These are phyloP conservation scores for Chondrostereum purpureum DNA, from an alignment of 1,284 basidiomycete genomes.

Conservation along the genomic window DNA sequence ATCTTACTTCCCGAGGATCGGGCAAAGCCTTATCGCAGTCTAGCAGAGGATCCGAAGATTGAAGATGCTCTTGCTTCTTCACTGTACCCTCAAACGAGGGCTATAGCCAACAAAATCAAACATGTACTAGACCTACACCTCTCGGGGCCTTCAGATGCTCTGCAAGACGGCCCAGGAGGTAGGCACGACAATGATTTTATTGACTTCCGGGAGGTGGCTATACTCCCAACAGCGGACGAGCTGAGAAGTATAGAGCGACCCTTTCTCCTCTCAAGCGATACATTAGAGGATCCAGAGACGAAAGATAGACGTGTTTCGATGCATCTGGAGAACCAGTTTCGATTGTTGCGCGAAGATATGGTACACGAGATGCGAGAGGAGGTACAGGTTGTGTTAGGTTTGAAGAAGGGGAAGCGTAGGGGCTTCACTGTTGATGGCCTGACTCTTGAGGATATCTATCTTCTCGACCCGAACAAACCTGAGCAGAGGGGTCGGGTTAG, in stretches of 20 bases:
- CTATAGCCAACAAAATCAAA: conserved; percentile 32
- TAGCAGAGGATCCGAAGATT: conserved; percentile 29
- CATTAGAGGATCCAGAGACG: conserved; percentile 36
- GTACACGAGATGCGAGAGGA: conserved; percentile 58
- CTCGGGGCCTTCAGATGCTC: not conserved
- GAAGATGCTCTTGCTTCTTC: conserved; percentile 30
- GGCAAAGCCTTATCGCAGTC: conserved; percentile 29
- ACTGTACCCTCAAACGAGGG: conserved; percentile 23
- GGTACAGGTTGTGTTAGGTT: conserved; percentile 34
- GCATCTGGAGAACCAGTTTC: conserved; percentile 60
- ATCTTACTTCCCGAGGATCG: conserved; percentile 31
- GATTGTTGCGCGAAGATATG: conserved; percentile 62
- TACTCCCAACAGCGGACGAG: conserved; percentile 56
- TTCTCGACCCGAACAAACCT: conserved; percentile 15
- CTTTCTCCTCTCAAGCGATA: conserved; percentile 37
- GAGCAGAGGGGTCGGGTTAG: conserved; percentile 26
- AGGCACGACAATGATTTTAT: conserved; percentile 61
- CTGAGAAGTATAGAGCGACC: conserved; percentile 35
- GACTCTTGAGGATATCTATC: conserved; percentile 28
- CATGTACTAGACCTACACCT: conserved; percentile 25
- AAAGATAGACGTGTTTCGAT: conserved; percentile 31
- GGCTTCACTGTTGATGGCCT: conserved; percentile 38
- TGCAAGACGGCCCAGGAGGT: conserved; percentile 38
- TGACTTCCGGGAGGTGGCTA: conserved; percentile 49
- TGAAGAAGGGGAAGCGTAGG: conserved; percentile 40